Conservation (phyloP, 257 asterid genomes). For the Lavandula angustifolia region DNA sequence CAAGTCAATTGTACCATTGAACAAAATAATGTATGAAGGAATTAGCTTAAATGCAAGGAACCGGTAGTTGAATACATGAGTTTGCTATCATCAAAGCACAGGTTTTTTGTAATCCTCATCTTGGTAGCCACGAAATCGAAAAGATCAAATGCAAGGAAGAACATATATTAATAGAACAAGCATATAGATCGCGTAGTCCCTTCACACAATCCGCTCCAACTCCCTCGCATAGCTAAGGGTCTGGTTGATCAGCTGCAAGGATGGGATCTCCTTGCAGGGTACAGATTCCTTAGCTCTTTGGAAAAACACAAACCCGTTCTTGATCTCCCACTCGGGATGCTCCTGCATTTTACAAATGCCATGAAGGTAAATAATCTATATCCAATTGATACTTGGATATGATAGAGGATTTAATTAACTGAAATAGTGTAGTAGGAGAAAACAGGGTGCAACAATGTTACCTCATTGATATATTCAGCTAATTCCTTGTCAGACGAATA, state of each 20-base stretch:
- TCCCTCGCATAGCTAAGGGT: conserved; percentile 92
- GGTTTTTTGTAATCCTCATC: background rate
- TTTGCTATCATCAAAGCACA: background rate
- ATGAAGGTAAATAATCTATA: too few relatives aligned
- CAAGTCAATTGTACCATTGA: background rate
- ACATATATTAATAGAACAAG: background rate
- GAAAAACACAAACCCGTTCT: conserved; percentile 58
- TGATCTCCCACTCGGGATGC: conserved; percentile 89
- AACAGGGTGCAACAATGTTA: conserved; percentile 23
- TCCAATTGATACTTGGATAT: background rate
- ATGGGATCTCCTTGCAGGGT: conserved; percentile 94
- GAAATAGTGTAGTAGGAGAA: background rate
- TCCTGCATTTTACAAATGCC: conserved; percentile 56
- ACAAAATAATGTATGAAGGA: background rate
- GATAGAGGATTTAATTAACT: too few relatives aligned
- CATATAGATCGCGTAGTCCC: background rate
- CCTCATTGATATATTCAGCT: conserved; percentile 60
- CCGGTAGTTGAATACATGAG: background rate
- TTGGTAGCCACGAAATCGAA: background rate
- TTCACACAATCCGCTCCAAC: conserved; percentile 64
- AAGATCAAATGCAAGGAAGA: background rate
- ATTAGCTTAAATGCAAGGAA: background rate
- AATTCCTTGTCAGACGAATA: conserved; percentile 77
- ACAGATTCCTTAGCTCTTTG: conserved; percentile 72
- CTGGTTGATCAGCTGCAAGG: conserved; percentile 89